Evolutionary conservation across 257 asterid genomes (phyloP), one percentile per base, ranked within the genome.

Genomic region (Solanum ossicruentum): DNA sequence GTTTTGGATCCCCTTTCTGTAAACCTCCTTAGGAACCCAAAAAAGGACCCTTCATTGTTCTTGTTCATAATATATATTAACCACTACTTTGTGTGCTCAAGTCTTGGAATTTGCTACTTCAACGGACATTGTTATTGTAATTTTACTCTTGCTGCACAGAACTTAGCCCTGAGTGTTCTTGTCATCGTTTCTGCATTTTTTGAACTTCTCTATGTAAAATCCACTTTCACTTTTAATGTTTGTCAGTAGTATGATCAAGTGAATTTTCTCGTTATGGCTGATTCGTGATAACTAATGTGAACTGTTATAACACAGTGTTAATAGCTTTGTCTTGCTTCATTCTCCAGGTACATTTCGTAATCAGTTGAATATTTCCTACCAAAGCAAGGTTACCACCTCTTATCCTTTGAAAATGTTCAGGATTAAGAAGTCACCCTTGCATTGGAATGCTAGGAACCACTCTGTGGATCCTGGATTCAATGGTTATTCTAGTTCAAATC

Each of bases 391-490:
- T 52, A 9, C 65, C 82, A 5, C 82, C 82, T 77, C 47, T 52
- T 51, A 52, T 5, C 65, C 17, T 16, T 78, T 28, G 66, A 89
- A 88, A 85, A 95, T 95, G 98, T 89, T 89, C 60, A 91, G 93
- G 89, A 89, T 84, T 58, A 95, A 86, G 90, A 97, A 90, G 83
- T 94, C 92, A 70, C 93, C 94, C 36, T 51, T 92, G 78, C 89
- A 87, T 56, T 81, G 85, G 88, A 85, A 85, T 57, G 82, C 93
- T 83, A 93, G 86, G 72, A 92, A 90, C 84, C 85, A 86, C 66
- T 87, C 93, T 20, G 87, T 79, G 28, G 87, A 89, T 69, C 84
- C 89, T 55, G 66, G 81, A 57, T 83, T 60, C 7, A 6, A 12
- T 20, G 52, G 56, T 41, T 58, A 32, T 73, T 65, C 84, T 10